Evolutionary conservation across 2,329 filamentous ascomycete genomes (phyloP), one percentile per base, ranked within the genome.

Genomic region (Triangularia verruculosa): DNA sequence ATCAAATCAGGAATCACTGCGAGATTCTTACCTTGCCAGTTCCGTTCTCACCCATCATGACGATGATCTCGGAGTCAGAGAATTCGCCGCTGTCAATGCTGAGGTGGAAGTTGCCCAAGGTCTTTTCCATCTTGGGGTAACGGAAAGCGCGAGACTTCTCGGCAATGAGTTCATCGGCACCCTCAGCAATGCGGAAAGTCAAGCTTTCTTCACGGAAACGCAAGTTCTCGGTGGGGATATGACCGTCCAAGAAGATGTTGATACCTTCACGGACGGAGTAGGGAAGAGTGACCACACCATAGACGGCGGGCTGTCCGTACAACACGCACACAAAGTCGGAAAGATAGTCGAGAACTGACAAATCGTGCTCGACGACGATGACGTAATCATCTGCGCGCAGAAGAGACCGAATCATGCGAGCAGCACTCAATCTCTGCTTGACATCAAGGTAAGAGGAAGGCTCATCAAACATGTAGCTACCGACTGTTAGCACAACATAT

Each of bases 31-130:
- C 67, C 64, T 71, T 71, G 47, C 96, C 96, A 34, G 96, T 99
- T 80, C 95, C 95, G 80, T 99, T 99, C 82, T 98, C 94, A 71
- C 95, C 95, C 95, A 99, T 98, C 92, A 99, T 96, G 78, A 99
- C 95, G 63, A 99, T 87, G 71, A 99, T 99, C 76, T 99, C 95
- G 0, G 95, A 99, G 77, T 99, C 94, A 20, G 95, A 98, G 76
- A 99, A 99, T 66, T 89, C 83, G 71, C 96, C 95, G 24, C 85
- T 63, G 55, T 98, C 90, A 69, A 99, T 88, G 63, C 79, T 85
- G 58, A 99, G 86, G 72, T 90, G 87, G 85, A 99, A 99, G 76
- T 84, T 86, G 65, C 93, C 95, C 39, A 98, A 83, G 0, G 91
- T 95, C 86, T 98, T 98, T 77, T 92, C 84, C 93, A 99, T 97